Base-by-base conservation (phyloP, 2,329 filamentous ascomycete genomes). In the Blastomyces parvus region DNA sequence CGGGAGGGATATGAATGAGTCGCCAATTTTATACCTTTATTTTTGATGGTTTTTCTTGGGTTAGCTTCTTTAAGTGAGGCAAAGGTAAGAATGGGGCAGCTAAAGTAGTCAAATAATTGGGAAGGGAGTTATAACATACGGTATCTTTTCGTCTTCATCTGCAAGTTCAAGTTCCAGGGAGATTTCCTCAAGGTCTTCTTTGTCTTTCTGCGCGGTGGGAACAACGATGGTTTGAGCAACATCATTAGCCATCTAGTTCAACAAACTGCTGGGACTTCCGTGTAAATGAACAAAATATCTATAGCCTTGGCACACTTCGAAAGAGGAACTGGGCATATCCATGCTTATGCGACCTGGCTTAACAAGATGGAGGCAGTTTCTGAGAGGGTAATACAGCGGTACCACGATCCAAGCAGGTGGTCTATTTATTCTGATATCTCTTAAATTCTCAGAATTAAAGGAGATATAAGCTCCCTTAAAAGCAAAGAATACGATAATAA, bases 131-230 rank as follows among this genome's bases (percentile, higher is more conserved):
- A 52, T 38, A 61, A 79, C 87, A 74, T 83, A 97, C 89, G 90
- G 92, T 27, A 99, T 87, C 72, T 89, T 86, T 61, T 96, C 91
- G 70, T 97, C 93, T 75, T 99, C 94, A 75, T 97, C 93, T 61
- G 91, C 90, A 22, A 99, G 85, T 78, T 99, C 94, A 57, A 99
- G 83, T 76, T 99, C 94, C 62, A 83, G 90, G 1, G 88, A 88
- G 62, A 99, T 84, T 76, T 99, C 94, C 74, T 97, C 92, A 3
- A 97, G 84, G 73, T 97, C 94, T 77, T 99, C 94, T 79, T 97
- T 97, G 76, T 97, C 93, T 81, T 97, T 97, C 93, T 97, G 69
- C 53, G 64, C 62, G 33, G 40, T 64, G 4, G 19, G 44, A 64
- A 38, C 25, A 55, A 60, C 44, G 50, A 59, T 48, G 9, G n/a